A percentile compares a stretch with the other conserved stretches of the same genome.
phyloP scores from a whole-genome alignment of 208 protist genomes.

The Angomonas deanei region DNA sequence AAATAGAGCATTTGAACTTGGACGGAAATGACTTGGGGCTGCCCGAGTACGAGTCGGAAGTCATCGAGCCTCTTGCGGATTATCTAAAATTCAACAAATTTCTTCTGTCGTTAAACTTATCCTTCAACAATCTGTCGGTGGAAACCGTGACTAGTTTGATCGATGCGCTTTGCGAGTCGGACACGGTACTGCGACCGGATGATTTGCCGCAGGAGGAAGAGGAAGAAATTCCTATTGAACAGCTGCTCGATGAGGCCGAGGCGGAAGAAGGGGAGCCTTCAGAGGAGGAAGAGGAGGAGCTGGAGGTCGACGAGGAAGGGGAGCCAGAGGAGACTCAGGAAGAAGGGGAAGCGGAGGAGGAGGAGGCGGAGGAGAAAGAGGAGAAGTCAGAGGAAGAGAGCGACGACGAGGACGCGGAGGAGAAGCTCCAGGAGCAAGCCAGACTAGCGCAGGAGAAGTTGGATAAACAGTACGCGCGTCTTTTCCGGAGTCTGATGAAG shows the following conservation, averaged over 20 bases:
- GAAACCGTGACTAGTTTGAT: constrained; percentile 20
- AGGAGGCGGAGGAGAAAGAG: constrained; percentile 14
- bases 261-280: constrained; percentile 24
- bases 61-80: constrained; percentile 26
- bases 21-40: constrained; percentile 51
- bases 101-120: constrained; percentile 48
- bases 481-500: constrained; percentile 5
- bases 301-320: constrained; percentile 13
- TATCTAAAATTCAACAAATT: constrained; percentile 77
- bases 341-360: constrained; percentile 27
- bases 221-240: constrained; percentile 14
- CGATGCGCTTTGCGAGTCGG: constrained; percentile 40
- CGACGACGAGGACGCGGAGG: constrained; percentile 23
- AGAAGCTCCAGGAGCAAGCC: constrained; percentile 1
- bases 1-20: constrained; percentile 28
- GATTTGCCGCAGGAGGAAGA: constrained; percentile 28
- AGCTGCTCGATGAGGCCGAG: constrained; percentile 16
- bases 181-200: constrained; percentile 49
- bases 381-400: constrained; percentile 2
- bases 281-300: constrained; percentile 21
- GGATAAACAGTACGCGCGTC: not conserved
- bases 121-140: constrained; percentile 43
- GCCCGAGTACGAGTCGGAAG: constrained; percentile 20
- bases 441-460: not conserved
- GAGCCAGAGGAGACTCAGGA: constrained; percentile 19